These are phyloP conservation scores for Isabelozyma pseudorhagii DNA, from an alignment of 805 yeast species.

Conservation along the genomic window DNA sequence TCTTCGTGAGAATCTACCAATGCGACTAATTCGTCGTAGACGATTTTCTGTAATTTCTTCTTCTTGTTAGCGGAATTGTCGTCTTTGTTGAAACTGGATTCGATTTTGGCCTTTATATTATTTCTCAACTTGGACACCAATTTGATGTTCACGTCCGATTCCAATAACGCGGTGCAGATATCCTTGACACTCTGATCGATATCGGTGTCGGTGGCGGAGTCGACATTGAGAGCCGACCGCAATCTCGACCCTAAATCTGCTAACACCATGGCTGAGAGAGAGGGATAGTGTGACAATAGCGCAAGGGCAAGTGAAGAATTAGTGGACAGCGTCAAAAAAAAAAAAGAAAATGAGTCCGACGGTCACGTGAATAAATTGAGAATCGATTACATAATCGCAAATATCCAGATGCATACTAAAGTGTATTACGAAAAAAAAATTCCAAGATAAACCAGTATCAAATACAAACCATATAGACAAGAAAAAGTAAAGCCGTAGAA, in stretches of 20 bases:
- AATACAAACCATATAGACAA: neutral
- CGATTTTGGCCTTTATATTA: slow-evolving; percentile 49
- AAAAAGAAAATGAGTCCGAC: neutral
- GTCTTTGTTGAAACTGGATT: slow-evolving; percentile 49
- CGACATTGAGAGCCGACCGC: slow-evolving; percentile 40
- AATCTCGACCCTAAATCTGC: slow-evolving; percentile 45
- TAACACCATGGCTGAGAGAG: slow-evolving; percentile 32
- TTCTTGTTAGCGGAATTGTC: slow-evolving; percentile 62
- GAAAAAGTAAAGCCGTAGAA: neutral
- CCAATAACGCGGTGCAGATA: slow-evolving; percentile 84
- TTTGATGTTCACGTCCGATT: slow-evolving; percentile 89
- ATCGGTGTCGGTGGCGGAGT: slow-evolving; percentile 38
- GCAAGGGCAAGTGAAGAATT: neutral
- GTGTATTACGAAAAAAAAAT: neutral
- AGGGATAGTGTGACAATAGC: too few species aligned
- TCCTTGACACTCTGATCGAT: slow-evolving; percentile 67
- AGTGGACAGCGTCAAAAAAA: neutral
- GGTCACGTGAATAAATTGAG: neutral
- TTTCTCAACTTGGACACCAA: slow-evolving; percentile 76
- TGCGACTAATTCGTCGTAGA: slow-evolving; percentile 86
- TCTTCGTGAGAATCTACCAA: slow-evolving; percentile 71
- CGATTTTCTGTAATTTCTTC: slow-evolving; percentile 84
- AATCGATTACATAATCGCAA: too few species aligned
- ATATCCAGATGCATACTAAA: neutral
- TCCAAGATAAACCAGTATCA: neutral